Percentiles rank a stretch among this genome's conserved stretches.
Conservation (phyloP, 441 rosid species). For the Melastoma candidum region DNA sequence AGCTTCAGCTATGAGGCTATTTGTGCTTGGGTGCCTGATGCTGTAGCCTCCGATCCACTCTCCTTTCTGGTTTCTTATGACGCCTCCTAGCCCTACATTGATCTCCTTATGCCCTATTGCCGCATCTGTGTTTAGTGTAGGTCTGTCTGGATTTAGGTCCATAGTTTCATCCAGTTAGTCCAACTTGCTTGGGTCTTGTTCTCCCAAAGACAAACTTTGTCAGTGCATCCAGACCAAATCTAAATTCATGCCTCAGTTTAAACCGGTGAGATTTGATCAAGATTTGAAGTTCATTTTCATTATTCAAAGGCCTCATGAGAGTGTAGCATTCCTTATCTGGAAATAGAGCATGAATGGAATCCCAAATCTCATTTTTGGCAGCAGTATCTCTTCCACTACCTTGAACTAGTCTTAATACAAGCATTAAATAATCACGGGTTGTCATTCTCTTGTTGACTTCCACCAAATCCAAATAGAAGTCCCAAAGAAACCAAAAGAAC, state of each 20-base stretch:
- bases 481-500: conserved; percentile 97
- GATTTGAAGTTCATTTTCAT: conserved; percentile 8
- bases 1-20: no score
- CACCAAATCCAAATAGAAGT: conserved; percentile 78
- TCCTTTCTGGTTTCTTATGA: no score
- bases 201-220: conserved; percentile 96
- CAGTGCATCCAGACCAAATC: conserved; percentile 79
- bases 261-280: conserved; percentile 26
- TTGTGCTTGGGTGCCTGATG: no score
- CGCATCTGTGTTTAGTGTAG: no score
- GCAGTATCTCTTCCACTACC: conserved; percentile 74
- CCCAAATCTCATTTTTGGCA: conserved; percentile 92
- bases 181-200: conserved; percentile 95
- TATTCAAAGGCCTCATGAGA: conserved; percentile 79
- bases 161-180: conserved; percentile 33
- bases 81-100: no score
- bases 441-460: conserved; percentile 81
- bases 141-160: no score
- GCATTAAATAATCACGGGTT: conserved; percentile 92
- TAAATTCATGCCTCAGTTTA: conserved; percentile 75
- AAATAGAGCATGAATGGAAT: conserved; percentile 80
- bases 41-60: no score
- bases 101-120: no score
- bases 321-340: conserved; percentile 95
- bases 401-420: conserved; percentile 81